Base-by-base conservation (phyloP, 257 asterid genomes). In the Vinca minor region DNA sequence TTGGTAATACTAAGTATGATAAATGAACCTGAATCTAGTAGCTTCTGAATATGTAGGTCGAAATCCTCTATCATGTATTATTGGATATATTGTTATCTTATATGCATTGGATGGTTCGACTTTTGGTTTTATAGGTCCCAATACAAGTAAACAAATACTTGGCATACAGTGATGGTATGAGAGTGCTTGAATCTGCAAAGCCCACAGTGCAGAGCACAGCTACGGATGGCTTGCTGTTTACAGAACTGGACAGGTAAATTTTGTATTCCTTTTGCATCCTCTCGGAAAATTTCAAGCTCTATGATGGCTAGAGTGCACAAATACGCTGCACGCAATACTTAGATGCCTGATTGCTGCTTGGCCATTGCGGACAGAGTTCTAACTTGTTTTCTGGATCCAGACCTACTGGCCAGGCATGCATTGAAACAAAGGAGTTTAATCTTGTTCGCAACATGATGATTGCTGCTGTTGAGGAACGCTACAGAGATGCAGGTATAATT, bases 381-480 rank as follows among this genome's bases (percentile, higher is more conserved):
- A 31, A 55, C 41, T 59, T 41, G 44, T 69, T 26, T 41, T 67
- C 34, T 55, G 52, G 32, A 11, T 34, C 26, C 74, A 82, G 87
- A 62, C 82, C 84, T 34, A 69, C 59, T 60, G 82, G 79, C 57
- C 74, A 76, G 64, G 72, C 82, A 6, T 77, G 84, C 75, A 69
- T 74, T 62, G 84, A 82, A 56, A 79, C 87, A 1, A 74, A 74
- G 70, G 87, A 82, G 78, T 82, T 82, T 55, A 58, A 69, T 74
- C 87, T 82, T 35, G 57, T 79, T 50, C 84, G 84, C 39, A 79
- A 79, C 65, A 82, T 82, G 87, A 64, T 79, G 66, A 64, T 76
- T 67, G 87, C 87, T 58, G 87, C 79, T 1, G 74, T 82, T 12
- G 87, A 82, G 71, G 87, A 82, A 63, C 83, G 87, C 57, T 82